phyloP scores from a whole-genome alignment of 2,329 filamentous ascomycete genomes.

The Neopestalotiopsis clavispora region DNA sequence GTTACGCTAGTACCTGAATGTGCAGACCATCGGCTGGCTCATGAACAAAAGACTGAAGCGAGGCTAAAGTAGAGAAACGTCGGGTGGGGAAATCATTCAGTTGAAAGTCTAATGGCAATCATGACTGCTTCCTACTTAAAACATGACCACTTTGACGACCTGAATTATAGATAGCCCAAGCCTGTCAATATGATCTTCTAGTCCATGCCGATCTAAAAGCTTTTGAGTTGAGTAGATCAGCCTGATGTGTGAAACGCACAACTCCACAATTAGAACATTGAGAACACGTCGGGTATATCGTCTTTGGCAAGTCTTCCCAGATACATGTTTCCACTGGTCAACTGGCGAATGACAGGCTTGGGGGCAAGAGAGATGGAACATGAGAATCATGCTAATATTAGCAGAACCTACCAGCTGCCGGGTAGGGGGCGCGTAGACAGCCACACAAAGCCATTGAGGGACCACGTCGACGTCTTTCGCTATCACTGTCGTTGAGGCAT shows the following conservation, averaged over 20 bases:
- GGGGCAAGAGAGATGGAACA: neutral
- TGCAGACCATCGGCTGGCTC: neutral
- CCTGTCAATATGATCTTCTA: neutral
- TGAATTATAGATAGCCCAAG: neutral
- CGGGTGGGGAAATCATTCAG: neutral
- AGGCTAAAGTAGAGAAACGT: neutral
- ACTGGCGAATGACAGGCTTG: neutral
- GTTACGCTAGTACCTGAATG: neutral
- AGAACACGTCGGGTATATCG: neutral
- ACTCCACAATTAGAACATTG: neutral
- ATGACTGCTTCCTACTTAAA: neutral
- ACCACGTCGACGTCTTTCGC: neutral
- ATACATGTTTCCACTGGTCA: neutral
- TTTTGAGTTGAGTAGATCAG: neutral
- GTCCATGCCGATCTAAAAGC: neutral
- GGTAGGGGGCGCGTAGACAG: neutral
- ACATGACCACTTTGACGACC: neutral
- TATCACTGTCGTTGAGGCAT: conserved; percentile 8
- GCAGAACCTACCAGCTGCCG: neutral
- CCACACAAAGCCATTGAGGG: neutral
- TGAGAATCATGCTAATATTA: neutral
- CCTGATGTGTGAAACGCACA: neutral
- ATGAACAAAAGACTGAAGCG: neutral
- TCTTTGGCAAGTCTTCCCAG: neutral
- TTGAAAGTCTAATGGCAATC: neutral